Base-by-base conservation (phyloP, 495 filamentous ascomycete species). In the Letharia lupina region DNA sequence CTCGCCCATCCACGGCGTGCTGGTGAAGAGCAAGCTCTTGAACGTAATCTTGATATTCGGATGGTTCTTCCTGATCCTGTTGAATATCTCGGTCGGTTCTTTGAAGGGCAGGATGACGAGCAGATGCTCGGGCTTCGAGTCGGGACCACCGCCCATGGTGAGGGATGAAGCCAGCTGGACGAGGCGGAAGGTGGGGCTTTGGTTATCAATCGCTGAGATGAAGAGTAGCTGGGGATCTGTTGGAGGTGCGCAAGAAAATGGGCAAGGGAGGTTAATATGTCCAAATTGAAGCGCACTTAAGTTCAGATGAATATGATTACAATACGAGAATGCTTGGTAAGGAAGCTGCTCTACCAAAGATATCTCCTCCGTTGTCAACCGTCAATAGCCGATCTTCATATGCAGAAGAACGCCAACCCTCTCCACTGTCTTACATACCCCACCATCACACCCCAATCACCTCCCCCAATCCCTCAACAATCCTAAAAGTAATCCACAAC, bases 1-100 rank as follows among this genome's bases (percentile, higher is more conserved):
- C 7, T 35, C 18, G 35, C 40, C 41, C 16, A 39, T 28, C 61
- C 68, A 67, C 4, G 70, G 63, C 37, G 60, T 62, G n/a, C 62
- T 63, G 11, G 54, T 67, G 12, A 65, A 62, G 5, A 59, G 33
- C 13, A 66, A 56, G 12, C 54, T 57, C 60, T 73, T 67, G 62
- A 76, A 73, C 20, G 72, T 79, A 23, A 87, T 70, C 47, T 85
- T 71, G 37, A 84, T 73, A 56, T 82, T 75, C 6, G 85, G 80
- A 67, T 82, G 84, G 41, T 81, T 76, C 50, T 73, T 70, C 47
- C 73, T 71, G 48, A 88, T 76, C 3, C 68, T 60, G 20, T 80
- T 74, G 42, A 82, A 52, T 61, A 81, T 74, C 23, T 69, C 67
- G 1, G 64, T 69, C 11, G 82, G 77, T 20, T 77, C 67, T 1